Conservation (phyloP, 1,284 basidiomycete genomes). For the Melampsora abietis-canadensis region DNA sequence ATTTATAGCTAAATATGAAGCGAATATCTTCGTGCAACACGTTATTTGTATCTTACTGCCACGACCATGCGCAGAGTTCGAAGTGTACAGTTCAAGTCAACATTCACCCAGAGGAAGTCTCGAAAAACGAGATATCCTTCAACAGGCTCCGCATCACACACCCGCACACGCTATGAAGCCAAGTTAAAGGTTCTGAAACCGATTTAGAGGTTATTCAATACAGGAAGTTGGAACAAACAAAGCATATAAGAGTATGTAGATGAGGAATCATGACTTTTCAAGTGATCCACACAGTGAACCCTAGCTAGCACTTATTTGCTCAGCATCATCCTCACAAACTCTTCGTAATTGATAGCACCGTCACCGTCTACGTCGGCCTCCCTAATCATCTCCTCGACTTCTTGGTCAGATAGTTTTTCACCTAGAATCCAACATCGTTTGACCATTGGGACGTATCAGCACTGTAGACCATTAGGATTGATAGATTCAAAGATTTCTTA, state of each 20-base stretch:
- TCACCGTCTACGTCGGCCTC: constrained; percentile 96
- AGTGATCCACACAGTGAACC: neutral
- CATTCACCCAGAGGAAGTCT: too few species aligned
- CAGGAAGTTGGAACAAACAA: neutral
- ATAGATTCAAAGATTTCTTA: constrained; percentile 22
- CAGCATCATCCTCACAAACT: constrained; percentile 60
- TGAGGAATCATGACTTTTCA: neutral
- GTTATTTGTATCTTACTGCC: too few species aligned
- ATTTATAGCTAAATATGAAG: too few species aligned
- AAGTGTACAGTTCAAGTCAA: too few species aligned
- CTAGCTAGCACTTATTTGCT: constrained; percentile 48
- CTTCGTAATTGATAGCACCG: constrained; percentile 60
- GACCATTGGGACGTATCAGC: neutral
- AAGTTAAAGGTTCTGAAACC: neutral
- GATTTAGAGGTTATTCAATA: constrained; percentile 1
- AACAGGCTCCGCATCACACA: too few species aligned
- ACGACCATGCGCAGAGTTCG: too few species aligned
- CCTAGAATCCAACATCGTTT: constrained; percentile 45
- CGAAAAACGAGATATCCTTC: too few species aligned
- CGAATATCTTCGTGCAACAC: too few species aligned
- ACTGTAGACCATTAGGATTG: neutral
- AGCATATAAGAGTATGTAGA: neutral
- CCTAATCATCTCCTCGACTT: constrained; percentile 97
- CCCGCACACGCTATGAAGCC: too few species aligned
- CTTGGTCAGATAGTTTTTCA: constrained; percentile 85